Conservation (phyloP, 768 basidiomycete genomes). For the Russula compacta region DNA sequence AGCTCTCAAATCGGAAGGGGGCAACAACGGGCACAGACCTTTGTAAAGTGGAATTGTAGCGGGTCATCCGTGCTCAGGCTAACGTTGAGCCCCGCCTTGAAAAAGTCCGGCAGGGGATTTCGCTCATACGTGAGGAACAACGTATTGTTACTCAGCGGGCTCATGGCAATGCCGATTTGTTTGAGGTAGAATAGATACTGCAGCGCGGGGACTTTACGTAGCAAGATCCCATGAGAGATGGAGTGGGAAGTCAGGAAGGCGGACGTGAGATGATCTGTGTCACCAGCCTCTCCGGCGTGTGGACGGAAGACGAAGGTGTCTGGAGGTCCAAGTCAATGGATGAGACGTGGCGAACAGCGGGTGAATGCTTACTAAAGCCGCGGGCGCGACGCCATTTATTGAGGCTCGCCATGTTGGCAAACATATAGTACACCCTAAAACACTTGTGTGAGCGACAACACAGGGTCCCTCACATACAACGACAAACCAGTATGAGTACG, state of each 20-base stretch:
- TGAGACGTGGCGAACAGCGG: not conserved
- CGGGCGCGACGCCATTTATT: conserved; percentile 85
- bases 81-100: conserved; percentile 92
- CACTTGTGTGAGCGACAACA: conserved; percentile 4
- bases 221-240: conserved; percentile 96
- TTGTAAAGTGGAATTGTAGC: conserved; percentile 97
- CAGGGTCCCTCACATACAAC: not conserved
- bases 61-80: conserved; percentile 95
- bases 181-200: conserved; percentile 97
- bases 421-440: conserved; percentile 92
- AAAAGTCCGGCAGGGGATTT: conserved; percentile 95
- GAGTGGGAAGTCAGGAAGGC: conserved; percentile 96
- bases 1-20: not conserved
- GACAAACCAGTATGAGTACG: conserved; percentile 87
- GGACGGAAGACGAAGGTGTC: conserved; percentile 96
- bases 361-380: conserved; percentile 72
- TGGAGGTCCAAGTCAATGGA: conserved; percentile 27
- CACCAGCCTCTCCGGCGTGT: conserved; percentile 96
- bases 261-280: conserved; percentile 93
- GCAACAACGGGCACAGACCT: conserved; percentile 38
- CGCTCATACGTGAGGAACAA: conserved; percentile 94
- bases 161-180: conserved; percentile 98
- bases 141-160: conserved; percentile 95
- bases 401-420: conserved; percentile 88
- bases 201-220: conserved; percentile 94